A percentile compares a stretch with the other conserved stretches of the same genome.
Evolutionary conservation across 139 green algal species (phyloP).

Genomic region (Chlorella ohadii): DNA sequence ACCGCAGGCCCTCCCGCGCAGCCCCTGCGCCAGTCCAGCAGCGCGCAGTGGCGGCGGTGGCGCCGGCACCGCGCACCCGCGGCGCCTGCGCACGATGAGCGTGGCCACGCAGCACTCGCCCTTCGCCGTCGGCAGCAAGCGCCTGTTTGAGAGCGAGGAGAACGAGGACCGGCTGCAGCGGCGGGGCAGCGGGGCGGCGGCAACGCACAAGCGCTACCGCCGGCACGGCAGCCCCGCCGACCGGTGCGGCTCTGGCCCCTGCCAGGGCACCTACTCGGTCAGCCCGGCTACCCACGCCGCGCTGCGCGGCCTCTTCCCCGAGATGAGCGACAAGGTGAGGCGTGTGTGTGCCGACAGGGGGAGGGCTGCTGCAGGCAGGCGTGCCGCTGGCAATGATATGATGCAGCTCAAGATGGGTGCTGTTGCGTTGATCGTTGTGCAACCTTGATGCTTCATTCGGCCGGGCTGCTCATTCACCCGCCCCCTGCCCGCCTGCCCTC

Average conservation of each 20-base stretch:
- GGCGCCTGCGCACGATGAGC: not conserved
- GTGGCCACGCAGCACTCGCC: slow-evolving; percentile 29
- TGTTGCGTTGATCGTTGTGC: too few relatives aligned
- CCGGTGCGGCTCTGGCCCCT: not conserved
- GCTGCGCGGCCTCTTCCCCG: slow-evolving; percentile 69
- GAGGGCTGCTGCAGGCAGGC: too few relatives aligned
- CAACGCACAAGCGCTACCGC: slow-evolving; percentile 18
- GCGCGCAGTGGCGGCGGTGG: too few relatives aligned
- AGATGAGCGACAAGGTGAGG: slow-evolving; percentile 78
- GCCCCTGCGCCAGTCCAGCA: too few relatives aligned
- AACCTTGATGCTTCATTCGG: too few relatives aligned
- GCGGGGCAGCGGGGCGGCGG: slow-evolving; percentile 2
- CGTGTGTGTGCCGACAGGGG: too few relatives aligned
- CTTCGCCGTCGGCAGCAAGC: slow-evolving; percentile 28
- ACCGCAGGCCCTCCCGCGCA: too few relatives aligned
- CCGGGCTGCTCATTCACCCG: not conserved
- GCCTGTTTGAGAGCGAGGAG: slow-evolving; percentile 34
- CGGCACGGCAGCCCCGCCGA: slow-evolving; percentile 20
- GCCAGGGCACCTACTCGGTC: slow-evolving; percentile 26
- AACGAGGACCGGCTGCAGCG: slow-evolving; percentile 37
- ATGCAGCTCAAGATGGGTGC: too few relatives aligned
- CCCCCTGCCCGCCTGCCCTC: not conserved
- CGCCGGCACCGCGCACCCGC: not conserved
- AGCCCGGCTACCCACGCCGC: slow-evolving; percentile 51
- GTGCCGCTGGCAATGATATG: too few relatives aligned